These are phyloP conservation scores for Mycena vitilis DNA, from an alignment of 768 basidiomycete genomes.

Conservation along the genomic window DNA sequence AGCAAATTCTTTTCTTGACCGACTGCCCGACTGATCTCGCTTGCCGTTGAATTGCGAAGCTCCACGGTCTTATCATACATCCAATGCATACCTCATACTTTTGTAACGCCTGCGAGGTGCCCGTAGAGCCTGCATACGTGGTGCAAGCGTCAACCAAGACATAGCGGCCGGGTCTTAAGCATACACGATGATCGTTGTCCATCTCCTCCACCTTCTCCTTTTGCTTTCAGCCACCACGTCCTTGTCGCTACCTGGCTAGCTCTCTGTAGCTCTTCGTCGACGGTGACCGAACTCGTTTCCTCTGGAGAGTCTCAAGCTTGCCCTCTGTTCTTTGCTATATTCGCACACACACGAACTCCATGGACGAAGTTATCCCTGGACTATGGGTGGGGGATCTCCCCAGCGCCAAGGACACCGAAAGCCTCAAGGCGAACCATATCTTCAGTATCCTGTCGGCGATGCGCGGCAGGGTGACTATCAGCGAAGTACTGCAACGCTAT, in stretches of 20 bases:
- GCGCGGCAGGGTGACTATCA: conserved; percentile 73
- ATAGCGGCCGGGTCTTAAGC: neutral
- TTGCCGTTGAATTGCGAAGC: no score
- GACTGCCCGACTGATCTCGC: no score
- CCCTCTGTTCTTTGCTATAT: neutral
- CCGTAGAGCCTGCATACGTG: no score
- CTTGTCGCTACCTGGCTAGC: neutral
- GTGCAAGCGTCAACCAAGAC: neutral
- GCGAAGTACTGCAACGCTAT: conserved; percentile 60
- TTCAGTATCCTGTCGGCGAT: conserved; percentile 79
- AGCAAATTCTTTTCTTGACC: no score
- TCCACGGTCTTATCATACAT: no score
- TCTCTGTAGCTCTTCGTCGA: conserved; percentile 11
- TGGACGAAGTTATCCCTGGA: conserved; percentile 84
- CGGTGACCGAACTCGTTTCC: neutral
- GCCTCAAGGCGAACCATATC: conserved; percentile 78
- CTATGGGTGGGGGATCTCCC: conserved; percentile 88
- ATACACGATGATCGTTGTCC: conserved; percentile 14
- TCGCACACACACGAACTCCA: conserved; percentile 38
- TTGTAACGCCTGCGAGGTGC: no score
- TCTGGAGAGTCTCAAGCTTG: conserved; percentile 7
- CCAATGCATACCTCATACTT: no score
- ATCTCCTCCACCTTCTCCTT: conserved; percentile 2
- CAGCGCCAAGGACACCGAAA: conserved; percentile 72
- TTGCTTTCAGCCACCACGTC: neutral